Percentiles rank a stretch among this genome's conserved stretches.
phyloP scores from a whole-genome alignment of 1,284 basidiomycete species.

The Ustanciosporium gigantosporum region DNA sequence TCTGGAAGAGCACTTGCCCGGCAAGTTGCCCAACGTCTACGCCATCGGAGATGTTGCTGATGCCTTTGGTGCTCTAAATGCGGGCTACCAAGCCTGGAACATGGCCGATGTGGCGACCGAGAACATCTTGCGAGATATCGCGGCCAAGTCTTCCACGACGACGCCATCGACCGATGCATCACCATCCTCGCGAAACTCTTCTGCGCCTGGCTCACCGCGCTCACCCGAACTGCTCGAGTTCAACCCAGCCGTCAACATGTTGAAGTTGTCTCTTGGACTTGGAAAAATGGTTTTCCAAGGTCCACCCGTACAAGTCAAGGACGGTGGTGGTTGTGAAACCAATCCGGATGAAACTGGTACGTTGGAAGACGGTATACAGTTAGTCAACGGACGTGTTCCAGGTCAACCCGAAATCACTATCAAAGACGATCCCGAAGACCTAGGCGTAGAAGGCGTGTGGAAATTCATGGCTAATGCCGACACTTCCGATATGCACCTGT shows the following conservation, averaged over 20 bases:
- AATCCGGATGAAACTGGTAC: slow-evolving; percentile 18
- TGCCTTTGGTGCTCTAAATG: slow-evolving; percentile 59
- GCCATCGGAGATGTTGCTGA: slow-evolving; percentile 59
- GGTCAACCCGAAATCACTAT: slow-evolving; percentile 40
- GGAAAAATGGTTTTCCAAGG: slow-evolving; percentile 57
- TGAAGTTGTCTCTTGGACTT: slow-evolving; percentile 54
- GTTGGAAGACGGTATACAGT: slow-evolving; percentile 1
- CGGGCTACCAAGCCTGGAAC: slow-evolving; percentile 59
- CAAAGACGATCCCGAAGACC: slow-evolving; percentile 51
- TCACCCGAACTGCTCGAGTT: slow-evolving; percentile 40
- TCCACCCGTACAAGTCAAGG: not conserved
- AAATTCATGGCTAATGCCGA: slow-evolving; percentile 51
- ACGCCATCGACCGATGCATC: too few species aligned
- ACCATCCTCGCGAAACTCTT: too few species aligned
- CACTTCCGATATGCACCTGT: slow-evolving; percentile 50
- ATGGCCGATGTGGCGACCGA: slow-evolving; percentile 58
- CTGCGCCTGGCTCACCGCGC: too few species aligned
- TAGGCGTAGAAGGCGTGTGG: slow-evolving; percentile 56
- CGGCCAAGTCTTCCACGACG: not conserved
- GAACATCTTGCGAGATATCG: slow-evolving; percentile 47
- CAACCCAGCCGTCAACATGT: slow-evolving; percentile 49
- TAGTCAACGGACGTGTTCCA: slow-evolving; percentile 20
- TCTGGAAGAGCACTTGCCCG: slow-evolving; percentile 10
- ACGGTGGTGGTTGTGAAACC: slow-evolving; percentile 3
- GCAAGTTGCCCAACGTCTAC: slow-evolving; percentile 48